Base-by-base conservation (phyloP, 208 protist genomes). In the Crithidia acanthocephali region DNA sequence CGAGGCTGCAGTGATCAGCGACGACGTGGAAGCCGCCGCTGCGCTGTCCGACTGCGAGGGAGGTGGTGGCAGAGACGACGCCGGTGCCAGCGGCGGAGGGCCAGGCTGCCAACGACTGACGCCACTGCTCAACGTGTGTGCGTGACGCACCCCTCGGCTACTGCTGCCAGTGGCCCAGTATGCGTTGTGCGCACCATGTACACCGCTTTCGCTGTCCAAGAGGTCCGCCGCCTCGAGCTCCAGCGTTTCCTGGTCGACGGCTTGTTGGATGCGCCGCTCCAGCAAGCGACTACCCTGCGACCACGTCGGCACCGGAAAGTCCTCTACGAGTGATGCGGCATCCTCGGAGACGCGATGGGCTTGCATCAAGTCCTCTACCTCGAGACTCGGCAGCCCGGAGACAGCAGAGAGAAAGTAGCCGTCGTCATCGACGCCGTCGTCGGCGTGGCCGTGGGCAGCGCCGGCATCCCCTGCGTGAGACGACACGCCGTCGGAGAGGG, bases 251-350 rank as follows among this genome's bases (percentile, higher is more conserved):
- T 28, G 27, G 23, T 67, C 33, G 1, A 59, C 37, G 0, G 35
- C 47, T 25, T 77, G 57, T 4, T 50, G 57, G 23, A 67, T 40
- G 51, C 50, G 58, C 9, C 23, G 33, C 25, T 77, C 72, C 20
- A 42, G 4, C n/a, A 77, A 23, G 22, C 50, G 47, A 18, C 58
- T 44, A 0, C 50, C 48, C 37, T 52, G 53, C 22, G 56, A 42
- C 72, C 72, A 70, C 30, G 50, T n/a, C 10, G 57, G 56, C 47
- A 52, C 47, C 0, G 53, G 16, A 33, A 37, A 67, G 22, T 71
- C 64, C 8, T 71, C 48, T 18, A 27, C 28, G 1, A 60, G 4
- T 5, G 7, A 32, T 13, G 2, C 20, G 30, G 3, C 20, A 23
- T 10, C 59, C n/a, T 20, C 64, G n/a, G 30, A 27, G 22, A 1